Base-by-base conservation (phyloP, 208 protist species). In the Acanthamoeba culbertsoni region DNA sequence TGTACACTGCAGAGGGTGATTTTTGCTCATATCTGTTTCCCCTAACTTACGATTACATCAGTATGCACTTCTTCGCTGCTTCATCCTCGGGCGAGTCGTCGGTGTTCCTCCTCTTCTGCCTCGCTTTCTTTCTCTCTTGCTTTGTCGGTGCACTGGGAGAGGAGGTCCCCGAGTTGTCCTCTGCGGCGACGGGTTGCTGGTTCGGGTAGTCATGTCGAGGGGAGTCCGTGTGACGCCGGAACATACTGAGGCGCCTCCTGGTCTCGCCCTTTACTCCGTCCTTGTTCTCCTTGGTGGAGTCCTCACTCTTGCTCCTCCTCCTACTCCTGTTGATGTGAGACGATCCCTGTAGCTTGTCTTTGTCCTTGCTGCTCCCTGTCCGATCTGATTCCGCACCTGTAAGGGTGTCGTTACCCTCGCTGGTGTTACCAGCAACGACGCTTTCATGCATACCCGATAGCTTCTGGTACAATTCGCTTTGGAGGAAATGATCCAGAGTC, bases 401-500 rank as follows among this genome's bases (percentile, higher is more conserved):
- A 12, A 3, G n/a, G 2, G 18, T 73, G n/a, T 73, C 5, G 5
- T 8, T 20, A 40, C 2, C 5, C 42, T 26, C 14, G 10, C 5
- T 18, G 26, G 6, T 5, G 42, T 73, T 26, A 8, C 2, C 18
- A 43, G 20, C 5, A 6, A n/a, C 18, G 33, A 10, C 10, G 35
- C 2, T 77, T 2, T 40, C 10, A 71, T 8, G 23, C 31, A 43
- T 84, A 84, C 73, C 8, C 8, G 20, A 16, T 1, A 84, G 6
- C 73, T 84, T 16, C 33, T 84, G 46, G 55, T 90, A 90, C 37
- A 37, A 68, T 31, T 90, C 82, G 51, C 82, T 90, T 0, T 68
- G 37, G 46, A 90, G 82, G 82, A 90, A 90, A 40, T 90, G 65
- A 37, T 90, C 82, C 26, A 90, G 65, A 8, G 82, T 90, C 35